Evolutionary conservation across 2,329 filamentous ascomycete genomes (phyloP).

Genomic region (Didymella glomerata): DNA sequence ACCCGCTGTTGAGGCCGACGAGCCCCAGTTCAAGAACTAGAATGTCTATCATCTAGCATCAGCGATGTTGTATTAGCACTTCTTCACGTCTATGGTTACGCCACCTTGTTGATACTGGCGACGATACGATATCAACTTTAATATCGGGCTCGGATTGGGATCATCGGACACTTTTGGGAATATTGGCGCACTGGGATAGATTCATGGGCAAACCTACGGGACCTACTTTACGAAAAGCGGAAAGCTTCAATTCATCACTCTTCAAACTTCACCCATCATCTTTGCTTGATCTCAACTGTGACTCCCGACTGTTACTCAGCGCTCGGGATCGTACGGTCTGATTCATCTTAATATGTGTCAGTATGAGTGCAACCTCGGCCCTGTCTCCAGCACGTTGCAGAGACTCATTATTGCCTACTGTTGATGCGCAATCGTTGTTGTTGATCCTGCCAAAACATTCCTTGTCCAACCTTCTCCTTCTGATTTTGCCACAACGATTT

Average conservation of each 20-base stretch:
- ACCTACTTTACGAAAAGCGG: slow-evolving; percentile 18
- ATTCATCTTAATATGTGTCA: not conserved
- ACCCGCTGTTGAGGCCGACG: slow-evolving; percentile 22
- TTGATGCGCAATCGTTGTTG: not conserved
- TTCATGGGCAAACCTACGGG: slow-evolving; percentile 21
- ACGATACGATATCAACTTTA: slow-evolving; percentile 22
- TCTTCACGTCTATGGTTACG: slow-evolving; percentile 24
- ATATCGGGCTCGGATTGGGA: slow-evolving; percentile 18
- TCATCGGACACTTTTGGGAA: slow-evolving; percentile 18
- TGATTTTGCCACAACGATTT: slow-evolving; percentile 21
- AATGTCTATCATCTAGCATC: slow-evolving; percentile 8
- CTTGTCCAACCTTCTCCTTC: slow-evolving; percentile 12
- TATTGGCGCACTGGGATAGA: slow-evolving; percentile 21
- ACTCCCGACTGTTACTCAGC: not conserved
- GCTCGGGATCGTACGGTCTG: not conserved
- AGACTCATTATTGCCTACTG: not conserved
- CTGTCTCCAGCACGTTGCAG: not conserved
- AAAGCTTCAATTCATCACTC: slow-evolving; percentile 19
- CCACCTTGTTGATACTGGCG: slow-evolving; percentile 21
- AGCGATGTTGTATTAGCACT: slow-evolving; percentile 16
- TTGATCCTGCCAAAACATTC: not conserved
- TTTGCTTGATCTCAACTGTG: not conserved
- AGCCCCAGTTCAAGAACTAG: slow-evolving; percentile 25
- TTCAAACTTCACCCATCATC: slow-evolving; percentile 1
- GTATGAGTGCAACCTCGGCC: not conserved